Evolutionary conservation across 2,329 filamentous ascomycete species (phyloP).

Genomic region (Pseudogymnoascus sp.): DNA sequence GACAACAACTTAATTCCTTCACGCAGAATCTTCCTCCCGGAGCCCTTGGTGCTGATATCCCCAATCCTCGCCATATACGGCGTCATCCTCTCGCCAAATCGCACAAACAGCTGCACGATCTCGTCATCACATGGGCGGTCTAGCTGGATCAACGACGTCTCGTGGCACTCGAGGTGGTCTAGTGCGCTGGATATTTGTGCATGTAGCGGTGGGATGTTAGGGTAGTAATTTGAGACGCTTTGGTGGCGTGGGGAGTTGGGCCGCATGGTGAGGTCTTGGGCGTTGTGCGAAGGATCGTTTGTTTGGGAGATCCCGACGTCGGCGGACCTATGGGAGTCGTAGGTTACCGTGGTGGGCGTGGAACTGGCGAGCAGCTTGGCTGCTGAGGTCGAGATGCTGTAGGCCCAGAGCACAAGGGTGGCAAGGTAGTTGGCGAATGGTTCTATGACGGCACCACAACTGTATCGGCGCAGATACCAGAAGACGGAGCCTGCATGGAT

Average conservation of each 20-base stretch:
- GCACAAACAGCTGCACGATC: constrained; percentile 15
- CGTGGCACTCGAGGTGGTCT: constrained; percentile 4
- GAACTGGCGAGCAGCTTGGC: neutral
- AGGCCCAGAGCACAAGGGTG: constrained; percentile 34
- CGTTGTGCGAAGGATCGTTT: neutral
- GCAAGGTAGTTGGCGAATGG: constrained; percentile 32
- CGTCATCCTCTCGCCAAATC: constrained; percentile 12
- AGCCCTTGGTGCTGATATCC: constrained; percentile 10
- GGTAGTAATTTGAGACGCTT: neutral
- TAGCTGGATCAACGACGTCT: constrained; percentile 14
- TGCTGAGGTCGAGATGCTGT: constrained; percentile 22
- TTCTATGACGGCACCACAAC: constrained; percentile 33
- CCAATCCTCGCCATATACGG: constrained; percentile 14
- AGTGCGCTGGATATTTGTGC: neutral
- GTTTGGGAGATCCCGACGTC: neutral
- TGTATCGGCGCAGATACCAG: constrained; percentile 39
- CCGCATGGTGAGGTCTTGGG: neutral
- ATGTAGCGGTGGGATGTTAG: neutral
- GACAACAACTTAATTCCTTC: constrained; percentile 12
- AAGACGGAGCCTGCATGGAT: constrained; percentile 38
- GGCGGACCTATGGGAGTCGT: neutral
- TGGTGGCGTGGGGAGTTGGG: neutral
- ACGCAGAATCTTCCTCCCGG: constrained; percentile 11
- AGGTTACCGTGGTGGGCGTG: neutral
- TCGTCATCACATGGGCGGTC: constrained; percentile 17